Evolutionary conservation across 352 stramenopile species (phyloP).

Genomic region (Pythium vanterpoolii): DNA sequence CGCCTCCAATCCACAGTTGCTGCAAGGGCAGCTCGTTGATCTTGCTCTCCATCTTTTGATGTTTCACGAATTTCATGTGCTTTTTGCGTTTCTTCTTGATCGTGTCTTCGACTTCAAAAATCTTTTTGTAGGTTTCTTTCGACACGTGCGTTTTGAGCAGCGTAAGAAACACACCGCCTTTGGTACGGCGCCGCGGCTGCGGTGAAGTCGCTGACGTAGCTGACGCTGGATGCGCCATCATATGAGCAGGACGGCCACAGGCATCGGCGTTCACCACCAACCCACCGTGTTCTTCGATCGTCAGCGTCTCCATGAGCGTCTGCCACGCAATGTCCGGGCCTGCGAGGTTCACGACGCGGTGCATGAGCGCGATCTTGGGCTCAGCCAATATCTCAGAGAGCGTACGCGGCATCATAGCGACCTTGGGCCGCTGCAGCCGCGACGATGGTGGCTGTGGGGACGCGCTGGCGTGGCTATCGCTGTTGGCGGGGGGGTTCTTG

Average conservation of each 20-base stretch:
- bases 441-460: too few relatives aligned
- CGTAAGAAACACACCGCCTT: slow-evolving; percentile 64
- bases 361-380: slow-evolving; percentile 65
- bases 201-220: slow-evolving; percentile 26
- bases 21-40: slow-evolving; percentile 56
- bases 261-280: slow-evolving; percentile 45
- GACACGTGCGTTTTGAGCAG: slow-evolving; percentile 62
- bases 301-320: slow-evolving; percentile 60
- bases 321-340: slow-evolving; percentile 58
- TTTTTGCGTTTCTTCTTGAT: slow-evolving; percentile 80
- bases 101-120: slow-evolving; percentile 70
- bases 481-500: neutral
- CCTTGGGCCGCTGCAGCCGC: slow-evolving; percentile 32
- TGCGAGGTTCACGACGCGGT: slow-evolving; percentile 67
- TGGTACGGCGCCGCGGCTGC: slow-evolving; percentile 59
- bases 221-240: slow-evolving; percentile 31
- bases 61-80: slow-evolving; percentile 34
- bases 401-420: slow-evolving; percentile 50
- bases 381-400: slow-evolving; percentile 56
- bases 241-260: slow-evolving; percentile 44
- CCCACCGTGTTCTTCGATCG: slow-evolving; percentile 59
- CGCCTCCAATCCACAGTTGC: slow-evolving; percentile 36
- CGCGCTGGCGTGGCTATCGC: neutral
- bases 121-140: slow-evolving; percentile 65
- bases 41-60: slow-evolving; percentile 61